Conservation (phyloP, 805 yeast species). For the Saturnispora besseyi region DNA sequence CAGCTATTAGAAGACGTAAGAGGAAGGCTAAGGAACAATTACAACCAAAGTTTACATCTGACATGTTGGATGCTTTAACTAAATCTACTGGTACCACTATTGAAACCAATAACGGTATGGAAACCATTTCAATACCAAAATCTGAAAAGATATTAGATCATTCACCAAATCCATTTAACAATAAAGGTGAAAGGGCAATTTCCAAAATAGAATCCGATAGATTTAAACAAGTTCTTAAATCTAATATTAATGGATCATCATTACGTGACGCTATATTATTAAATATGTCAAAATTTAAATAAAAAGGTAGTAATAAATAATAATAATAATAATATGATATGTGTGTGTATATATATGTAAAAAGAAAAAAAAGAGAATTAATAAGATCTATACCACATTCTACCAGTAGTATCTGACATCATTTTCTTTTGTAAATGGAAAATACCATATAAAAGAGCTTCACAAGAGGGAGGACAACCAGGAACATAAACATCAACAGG, state of each 20-base stretch:
- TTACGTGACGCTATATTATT: slow-evolving; percentile 42
- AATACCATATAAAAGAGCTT: slow-evolving; percentile 85
- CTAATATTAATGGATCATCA: slow-evolving; percentile 36
- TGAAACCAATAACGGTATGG: slow-evolving; percentile 10
- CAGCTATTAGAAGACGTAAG: slow-evolving; percentile 55
- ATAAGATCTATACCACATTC: slow-evolving; percentile 73
- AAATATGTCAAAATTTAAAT: slow-evolving; percentile 16
- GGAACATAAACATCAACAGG: slow-evolving; percentile 90
- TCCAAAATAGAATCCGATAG: slow-evolving; percentile 37
- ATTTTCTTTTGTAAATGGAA: slow-evolving; percentile 85
- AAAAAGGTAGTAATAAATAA: not conserved
- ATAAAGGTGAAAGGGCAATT: slow-evolving; percentile 42
- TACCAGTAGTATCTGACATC: slow-evolving; percentile 70
- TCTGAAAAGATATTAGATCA: slow-evolving; percentile 29
- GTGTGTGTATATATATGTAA: not conserved
- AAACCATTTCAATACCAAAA: slow-evolving; percentile 18
- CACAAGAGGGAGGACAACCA: slow-evolving; percentile 89
- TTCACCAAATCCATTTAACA: slow-evolving; percentile 27
- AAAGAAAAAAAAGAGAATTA: slow-evolving; percentile 10
- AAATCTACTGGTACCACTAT: slow-evolving; percentile 23
- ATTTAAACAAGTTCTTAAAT: slow-evolving; percentile 49
- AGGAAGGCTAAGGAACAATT: slow-evolving; percentile 53
- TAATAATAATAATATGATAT: slow-evolving; percentile 2
- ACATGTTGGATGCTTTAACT: slow-evolving; percentile 45
- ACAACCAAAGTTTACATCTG: slow-evolving; percentile 56